Base-by-base conservation (phyloP, 345 rosid genomes). In the Clarkia xantiana region DNA sequence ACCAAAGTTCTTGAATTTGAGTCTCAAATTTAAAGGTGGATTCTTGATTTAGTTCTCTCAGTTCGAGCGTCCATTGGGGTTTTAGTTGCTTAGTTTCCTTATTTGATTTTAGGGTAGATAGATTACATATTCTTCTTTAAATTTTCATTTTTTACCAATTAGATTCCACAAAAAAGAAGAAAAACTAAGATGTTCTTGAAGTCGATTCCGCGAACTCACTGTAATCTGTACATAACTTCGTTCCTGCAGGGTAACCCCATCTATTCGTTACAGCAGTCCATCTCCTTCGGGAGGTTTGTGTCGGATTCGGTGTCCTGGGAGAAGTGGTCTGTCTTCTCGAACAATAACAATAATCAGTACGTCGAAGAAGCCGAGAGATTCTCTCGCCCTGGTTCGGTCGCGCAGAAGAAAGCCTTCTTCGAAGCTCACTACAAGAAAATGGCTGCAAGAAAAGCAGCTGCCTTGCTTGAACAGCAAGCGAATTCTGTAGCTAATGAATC, bases 391-490 rank as follows among this genome's bases (percentile, higher is more conserved):
- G 78, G 78, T 5, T 73, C 75, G 1, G 78, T 73, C 43, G 78
- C 75, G 0, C 75, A 73, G 67, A 73, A 62, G 62, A 73, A 69
- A 54, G 75, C 78, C 22, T 73, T 69, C 70, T 73, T 73, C 25
- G 78, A 73, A 59, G 75, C 78, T 18, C 78, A 73, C 46, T 69
- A 63, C 52, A 69, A 47, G 56, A 44, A 53, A 3, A 58, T 69
- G 16, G 78, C 78, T 18, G 75, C 75, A 13, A 60, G 65, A 56
- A 73, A 66, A 55, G 71, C 71, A 10, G 71, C 67, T 11, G 58
- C 57, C 14, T 18, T 40, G 3, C 45, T 45, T 0, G 63, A 57
- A 23, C 54, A 56, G 49, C 70, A 72, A 49, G 61, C 60, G 11
- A 60, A 59, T 44, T 52, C 59, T 13, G 45, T 48, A 18, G 59